Evolutionary conservation across 805 yeast species (phyloP).

Genomic region (Saturnispora zaruensis): DNA sequence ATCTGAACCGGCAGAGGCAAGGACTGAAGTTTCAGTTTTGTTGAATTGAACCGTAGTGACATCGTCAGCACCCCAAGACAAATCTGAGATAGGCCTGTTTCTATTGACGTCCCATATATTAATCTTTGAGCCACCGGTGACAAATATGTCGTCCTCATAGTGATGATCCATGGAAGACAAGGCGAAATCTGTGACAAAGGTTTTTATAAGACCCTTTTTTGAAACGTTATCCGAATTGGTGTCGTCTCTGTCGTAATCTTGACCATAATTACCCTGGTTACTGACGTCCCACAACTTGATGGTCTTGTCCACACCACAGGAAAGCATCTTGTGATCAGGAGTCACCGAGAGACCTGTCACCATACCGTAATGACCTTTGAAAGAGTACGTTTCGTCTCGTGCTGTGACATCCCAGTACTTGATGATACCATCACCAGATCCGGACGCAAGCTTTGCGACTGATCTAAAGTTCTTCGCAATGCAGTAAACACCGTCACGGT

Average conservation of each 20-base stretch:
- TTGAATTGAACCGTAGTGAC: slow-evolving; percentile 76
- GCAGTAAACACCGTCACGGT: slow-evolving; percentile 86
- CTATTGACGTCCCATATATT: slow-evolving; percentile 89
- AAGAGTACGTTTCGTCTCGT: slow-evolving; percentile 64
- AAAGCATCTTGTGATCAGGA: slow-evolving; percentile 46
- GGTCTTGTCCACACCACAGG: slow-evolving; percentile 88
- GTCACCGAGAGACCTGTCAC: slow-evolving; percentile 79
- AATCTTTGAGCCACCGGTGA: slow-evolving; percentile 85
- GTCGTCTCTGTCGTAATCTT: slow-evolving; percentile 12
- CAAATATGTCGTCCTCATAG: slow-evolving; percentile 60
- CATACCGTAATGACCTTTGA: slow-evolving; percentile 85
- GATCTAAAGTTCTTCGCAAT: slow-evolving; percentile 70
- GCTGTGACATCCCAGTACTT: slow-evolving; percentile 90
- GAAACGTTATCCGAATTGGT: slow-evolving; percentile 19
- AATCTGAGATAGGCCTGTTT: slow-evolving; percentile 62
- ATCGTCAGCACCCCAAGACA: slow-evolving; percentile 97
- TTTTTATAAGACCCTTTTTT: slow-evolving; percentile 57
- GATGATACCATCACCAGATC: slow-evolving; percentile 91
- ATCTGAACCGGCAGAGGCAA: slow-evolving; percentile 88
- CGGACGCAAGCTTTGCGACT: slow-evolving; percentile 74
- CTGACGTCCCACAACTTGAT: slow-evolving; percentile 83
- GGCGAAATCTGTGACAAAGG: slow-evolving; percentile 76
- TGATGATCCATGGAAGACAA: slow-evolving; percentile 86
- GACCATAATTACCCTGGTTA: slow-evolving; percentile 28
- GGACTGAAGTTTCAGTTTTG: slow-evolving; percentile 76